A percentile compares a stretch with the other conserved stretches of the same genome.
These are phyloP conservation scores for Pelargonium nanum DNA, from an alignment of 345 rosid genomes.

Conservation along the genomic window DNA sequence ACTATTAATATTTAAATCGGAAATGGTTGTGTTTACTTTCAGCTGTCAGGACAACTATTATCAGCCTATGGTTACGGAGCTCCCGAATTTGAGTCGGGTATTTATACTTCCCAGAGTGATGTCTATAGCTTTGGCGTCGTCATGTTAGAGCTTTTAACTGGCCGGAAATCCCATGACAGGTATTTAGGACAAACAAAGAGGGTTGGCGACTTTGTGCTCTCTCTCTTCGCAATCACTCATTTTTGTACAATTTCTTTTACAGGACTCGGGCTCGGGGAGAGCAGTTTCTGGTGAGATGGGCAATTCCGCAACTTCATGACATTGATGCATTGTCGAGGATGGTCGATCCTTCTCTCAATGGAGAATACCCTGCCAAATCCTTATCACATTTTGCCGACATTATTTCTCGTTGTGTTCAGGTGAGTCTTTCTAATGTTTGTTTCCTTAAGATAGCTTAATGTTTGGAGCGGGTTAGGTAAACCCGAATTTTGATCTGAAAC, in stretches of 20 bases:
- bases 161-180: conserved; percentile 82
- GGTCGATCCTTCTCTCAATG: conserved; percentile 84
- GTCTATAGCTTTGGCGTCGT: conserved; percentile 96
- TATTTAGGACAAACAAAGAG: conserved; percentile 14
- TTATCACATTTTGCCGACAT: conserved; percentile 88
- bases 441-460: too few species aligned
- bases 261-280: conserved; percentile 73
- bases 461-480: too few species aligned
- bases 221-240: background rate
- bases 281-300: conserved; percentile 95
- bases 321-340: conserved; percentile 82
- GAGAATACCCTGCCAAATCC: conserved; percentile 78
- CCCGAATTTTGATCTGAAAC: too few species aligned
- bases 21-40: conserved; percentile 20
- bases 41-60: conserved; percentile 86
- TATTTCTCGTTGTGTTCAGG: conserved; percentile 92
- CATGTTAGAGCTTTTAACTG: conserved; percentile 94
- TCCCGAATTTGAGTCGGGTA: conserved; percentile 91
- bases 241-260: conserved; percentile 8
- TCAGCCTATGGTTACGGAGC: conserved; percentile 87
- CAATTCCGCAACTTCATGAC: conserved; percentile 88
- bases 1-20: conserved; percentile 2
- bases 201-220: background rate
- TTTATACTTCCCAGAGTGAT: conserved; percentile 78
- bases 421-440: conserved; percentile 15